Percentiles rank a stretch among this genome's conserved stretches.
These are phyloP conservation scores for Apostasia ramifera DNA, from an alignment of 106 monocot genomes.

Conservation along the genomic window DNA sequence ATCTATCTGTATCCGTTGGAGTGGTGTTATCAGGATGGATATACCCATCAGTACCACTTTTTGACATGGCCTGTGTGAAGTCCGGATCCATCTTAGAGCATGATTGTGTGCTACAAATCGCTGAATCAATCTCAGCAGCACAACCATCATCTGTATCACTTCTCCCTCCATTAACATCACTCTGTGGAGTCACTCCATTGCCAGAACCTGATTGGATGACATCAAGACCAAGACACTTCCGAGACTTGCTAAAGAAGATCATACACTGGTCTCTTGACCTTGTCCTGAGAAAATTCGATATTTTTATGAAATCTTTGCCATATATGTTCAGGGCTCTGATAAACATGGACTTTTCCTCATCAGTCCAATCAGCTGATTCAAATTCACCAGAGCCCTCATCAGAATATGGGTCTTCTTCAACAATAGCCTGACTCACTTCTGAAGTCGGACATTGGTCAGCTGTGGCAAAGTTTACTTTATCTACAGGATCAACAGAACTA, in stretches of 20 bases:
- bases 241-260: slow-evolving; percentile 86
- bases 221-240: slow-evolving; percentile 79
- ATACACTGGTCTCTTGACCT: slow-evolving; percentile 82
- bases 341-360: slow-evolving; percentile 73
- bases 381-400: slow-evolving; percentile 57
- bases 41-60: slow-evolving; percentile 19
- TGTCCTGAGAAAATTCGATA: slow-evolving; percentile 50
- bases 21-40: slow-evolving; percentile 6
- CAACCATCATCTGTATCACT: slow-evolving; percentile 65
- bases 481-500: slow-evolving; percentile 37
- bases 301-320: slow-evolving; percentile 72
- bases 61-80: slow-evolving; percentile 18
- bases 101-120: slow-evolving; percentile 63
- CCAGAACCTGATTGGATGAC: slow-evolving; percentile 22
- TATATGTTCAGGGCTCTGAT: slow-evolving; percentile 46
- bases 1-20: slow-evolving; percentile 14
- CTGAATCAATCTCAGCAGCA: slow-evolving; percentile 60
- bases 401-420: slow-evolving; percentile 53
- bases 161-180: slow-evolving; percentile 50
- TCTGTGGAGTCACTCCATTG: slow-evolving; percentile 20
- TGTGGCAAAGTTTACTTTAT: slow-evolving; percentile 23
- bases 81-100: slow-evolving; percentile 54
- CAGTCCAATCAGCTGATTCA: slow-evolving; percentile 70
- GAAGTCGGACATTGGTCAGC: slow-evolving; percentile 13
- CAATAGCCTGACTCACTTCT: slow-evolving; percentile 28